phyloP scores from a whole-genome alignment of 1,139 yeast genomes.

The Taphrina pruni region DNA sequence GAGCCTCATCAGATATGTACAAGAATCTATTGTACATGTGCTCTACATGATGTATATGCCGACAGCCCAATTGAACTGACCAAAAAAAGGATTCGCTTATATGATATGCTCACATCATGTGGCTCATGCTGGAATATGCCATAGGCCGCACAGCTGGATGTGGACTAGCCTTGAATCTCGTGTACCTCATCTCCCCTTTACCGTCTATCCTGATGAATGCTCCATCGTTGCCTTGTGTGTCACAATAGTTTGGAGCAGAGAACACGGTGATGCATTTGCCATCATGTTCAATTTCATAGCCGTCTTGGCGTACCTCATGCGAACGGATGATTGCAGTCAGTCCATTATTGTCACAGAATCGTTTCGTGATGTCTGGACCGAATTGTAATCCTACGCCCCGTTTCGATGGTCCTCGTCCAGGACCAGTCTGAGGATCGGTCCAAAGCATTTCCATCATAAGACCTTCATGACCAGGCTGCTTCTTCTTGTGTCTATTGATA shows the following conservation, averaged over 20 bases:
- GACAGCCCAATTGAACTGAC: too few relatives aligned
- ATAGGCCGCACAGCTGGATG: constrained; percentile 94
- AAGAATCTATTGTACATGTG: constrained; percentile 1
- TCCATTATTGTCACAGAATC: constrained; percentile 73
- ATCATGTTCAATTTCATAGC: constrained; percentile 85
- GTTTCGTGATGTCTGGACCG: constrained; percentile 91
- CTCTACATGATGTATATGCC: constrained; percentile 3
- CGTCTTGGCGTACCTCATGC: constrained; percentile 92
- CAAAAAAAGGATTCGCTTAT: neutral
- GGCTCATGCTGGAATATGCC: constrained; percentile 51
- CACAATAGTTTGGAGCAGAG: constrained; percentile 93
- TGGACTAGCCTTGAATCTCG: constrained; percentile 76
- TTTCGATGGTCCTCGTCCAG: constrained; percentile 86
- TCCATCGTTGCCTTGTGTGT: constrained; percentile 85
- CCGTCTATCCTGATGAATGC: constrained; percentile 69
- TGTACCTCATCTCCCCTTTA: constrained; percentile 60
- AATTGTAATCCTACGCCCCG: constrained; percentile 96
- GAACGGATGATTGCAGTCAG: constrained; percentile 85
- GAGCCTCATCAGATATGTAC: neutral
- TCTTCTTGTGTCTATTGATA: constrained; percentile 66
- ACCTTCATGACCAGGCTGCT: constrained; percentile 90
- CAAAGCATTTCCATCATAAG: constrained; percentile 94
- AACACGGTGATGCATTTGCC: constrained; percentile 88
- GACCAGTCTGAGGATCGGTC: constrained; percentile 88
- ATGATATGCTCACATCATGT: constrained; percentile 23